These are phyloP conservation scores for Coemansia sp. DNA, from an alignment of 192 early-diverging fungal genomes.

Conservation along the genomic window DNA sequence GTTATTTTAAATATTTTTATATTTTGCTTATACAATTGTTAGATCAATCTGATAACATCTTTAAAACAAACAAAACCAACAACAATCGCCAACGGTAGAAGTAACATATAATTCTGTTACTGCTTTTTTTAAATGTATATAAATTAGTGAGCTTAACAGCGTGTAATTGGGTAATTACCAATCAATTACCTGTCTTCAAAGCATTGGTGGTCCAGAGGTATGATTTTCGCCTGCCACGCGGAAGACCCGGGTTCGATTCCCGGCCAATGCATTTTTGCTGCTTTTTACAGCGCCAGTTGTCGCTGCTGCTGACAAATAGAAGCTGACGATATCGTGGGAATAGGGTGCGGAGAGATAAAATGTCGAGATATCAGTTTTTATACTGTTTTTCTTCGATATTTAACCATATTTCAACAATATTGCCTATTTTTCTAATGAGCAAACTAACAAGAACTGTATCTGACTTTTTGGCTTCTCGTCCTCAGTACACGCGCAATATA, in stretches of 20 bases:
- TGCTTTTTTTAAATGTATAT: too few species aligned
- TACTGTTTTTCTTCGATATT: background rate
- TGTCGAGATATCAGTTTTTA: background rate
- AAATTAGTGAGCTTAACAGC: too few species aligned
- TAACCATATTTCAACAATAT: background rate
- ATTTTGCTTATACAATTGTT: too few species aligned
- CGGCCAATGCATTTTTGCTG: constrained; percentile 55
- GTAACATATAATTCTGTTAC: too few species aligned
- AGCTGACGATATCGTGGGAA: too few species aligned
- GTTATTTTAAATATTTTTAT: too few species aligned
- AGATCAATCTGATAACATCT: too few species aligned
- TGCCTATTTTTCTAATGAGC: constrained; percentile 5
- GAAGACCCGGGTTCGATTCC: constrained; percentile 79
- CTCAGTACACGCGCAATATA: constrained; percentile 22
- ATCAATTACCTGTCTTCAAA: too few species aligned
- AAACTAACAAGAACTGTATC: constrained; percentile 5
- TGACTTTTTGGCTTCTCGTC: constrained; percentile 27
- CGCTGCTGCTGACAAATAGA: background rate
- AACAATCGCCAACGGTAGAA: too few species aligned
- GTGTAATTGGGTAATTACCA: background rate
- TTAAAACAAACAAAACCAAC: too few species aligned
- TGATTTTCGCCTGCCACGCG: constrained; percentile 75
- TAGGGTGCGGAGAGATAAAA: too few species aligned
- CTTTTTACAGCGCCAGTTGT: background rate
- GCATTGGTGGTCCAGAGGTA: constrained; percentile 58